These are phyloP conservation scores for Chaetomium strumarium DNA, from an alignment of 2,329 filamentous ascomycete genomes.

Conservation along the genomic window DNA sequence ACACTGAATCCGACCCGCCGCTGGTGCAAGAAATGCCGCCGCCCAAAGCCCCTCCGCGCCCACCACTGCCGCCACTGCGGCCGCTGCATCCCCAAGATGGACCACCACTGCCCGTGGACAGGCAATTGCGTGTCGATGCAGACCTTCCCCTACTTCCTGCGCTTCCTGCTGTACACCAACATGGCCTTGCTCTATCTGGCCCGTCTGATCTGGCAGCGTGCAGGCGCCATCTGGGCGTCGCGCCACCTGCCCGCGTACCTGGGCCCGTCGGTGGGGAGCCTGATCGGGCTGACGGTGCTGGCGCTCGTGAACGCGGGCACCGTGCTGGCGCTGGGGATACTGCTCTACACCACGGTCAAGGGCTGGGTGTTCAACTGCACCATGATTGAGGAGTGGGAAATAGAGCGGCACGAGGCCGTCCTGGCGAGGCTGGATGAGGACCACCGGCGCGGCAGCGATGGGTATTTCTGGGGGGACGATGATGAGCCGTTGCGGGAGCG, in stretches of 20 bases:
- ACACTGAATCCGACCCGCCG: slow-evolving; percentile 24
- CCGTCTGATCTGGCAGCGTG: slow-evolving; percentile 54
- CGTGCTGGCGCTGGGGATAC: slow-evolving; percentile 55
- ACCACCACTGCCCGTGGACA: slow-evolving; percentile 85
- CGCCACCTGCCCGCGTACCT: slow-evolving; percentile 69
- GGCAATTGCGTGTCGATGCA: slow-evolving; percentile 75
- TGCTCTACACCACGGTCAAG: slow-evolving; percentile 57
- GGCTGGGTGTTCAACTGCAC: slow-evolving; percentile 64
- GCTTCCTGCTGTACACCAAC: slow-evolving; percentile 68
- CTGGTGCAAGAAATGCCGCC: slow-evolving; percentile 73
- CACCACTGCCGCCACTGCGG: slow-evolving; percentile 77
- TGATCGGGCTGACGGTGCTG: slow-evolving; percentile 57
- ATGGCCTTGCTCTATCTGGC: slow-evolving; percentile 57
- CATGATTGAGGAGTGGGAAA: slow-evolving; percentile 76
- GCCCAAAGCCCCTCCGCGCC: slow-evolving; percentile 67
- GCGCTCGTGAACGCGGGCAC: slow-evolving; percentile 52
- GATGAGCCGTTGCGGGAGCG: slow-evolving; percentile 35
- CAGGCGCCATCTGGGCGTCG: slow-evolving; percentile 54
- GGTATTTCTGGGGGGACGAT: slow-evolving; percentile 26
- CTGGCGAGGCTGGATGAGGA: slow-evolving; percentile 35
- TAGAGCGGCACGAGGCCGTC: slow-evolving; percentile 56
- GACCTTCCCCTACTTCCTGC: slow-evolving; percentile 76
- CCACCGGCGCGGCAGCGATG: slow-evolving; percentile 24
- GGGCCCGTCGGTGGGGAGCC: slow-evolving; percentile 55
- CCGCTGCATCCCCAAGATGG: slow-evolving; percentile 74